Evolutionary conservation across 768 basidiomycete species (phyloP).

Genomic region (Pisolithus microcarpus): DNA sequence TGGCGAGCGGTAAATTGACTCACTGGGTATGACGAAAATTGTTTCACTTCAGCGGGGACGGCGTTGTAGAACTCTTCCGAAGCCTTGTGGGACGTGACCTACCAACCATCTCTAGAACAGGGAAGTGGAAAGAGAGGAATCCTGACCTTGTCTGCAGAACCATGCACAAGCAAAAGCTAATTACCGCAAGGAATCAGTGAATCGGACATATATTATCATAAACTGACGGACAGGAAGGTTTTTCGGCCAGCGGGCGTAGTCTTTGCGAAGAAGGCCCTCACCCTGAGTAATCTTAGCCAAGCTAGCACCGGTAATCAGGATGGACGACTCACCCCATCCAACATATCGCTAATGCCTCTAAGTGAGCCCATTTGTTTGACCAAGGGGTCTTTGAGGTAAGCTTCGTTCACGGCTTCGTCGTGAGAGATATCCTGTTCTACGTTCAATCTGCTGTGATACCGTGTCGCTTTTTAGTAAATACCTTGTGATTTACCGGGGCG

Average conservation of each 20-base stretch:
- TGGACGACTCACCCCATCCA: slow-evolving; percentile 38
- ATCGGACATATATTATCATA: neutral
- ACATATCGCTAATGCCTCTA: slow-evolving; percentile 54
- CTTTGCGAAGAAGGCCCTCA: slow-evolving; percentile 41
- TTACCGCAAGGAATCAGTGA: slow-evolving; percentile 10
- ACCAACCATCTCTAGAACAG: neutral
- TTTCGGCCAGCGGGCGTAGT: slow-evolving; percentile 55
- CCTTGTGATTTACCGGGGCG: slow-evolving; percentile 43
- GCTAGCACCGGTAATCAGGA: neutral
- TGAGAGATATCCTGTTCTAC: slow-evolving; percentile 48
- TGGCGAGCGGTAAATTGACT: slow-evolving; percentile 1
- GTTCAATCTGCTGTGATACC: slow-evolving; percentile 1
- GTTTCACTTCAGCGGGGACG: slow-evolving; percentile 48
- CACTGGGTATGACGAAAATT: slow-evolving; percentile 35
- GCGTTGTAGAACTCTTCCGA: slow-evolving; percentile 48
- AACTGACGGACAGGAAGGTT: slow-evolving; percentile 47
- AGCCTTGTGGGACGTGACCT: slow-evolving; percentile 53
- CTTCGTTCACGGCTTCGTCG: slow-evolving; percentile 43
- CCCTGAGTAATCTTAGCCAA: slow-evolving; percentile 38
- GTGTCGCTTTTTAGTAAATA: slow-evolving; percentile 21
- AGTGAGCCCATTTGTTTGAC: slow-evolving; percentile 50
- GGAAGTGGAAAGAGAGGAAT: neutral
- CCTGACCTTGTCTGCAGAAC: slow-evolving; percentile 51
- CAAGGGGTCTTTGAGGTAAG: slow-evolving; percentile 54
- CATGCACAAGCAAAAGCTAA: slow-evolving; percentile 57